A percentile compares a stretch with the other conserved stretches of the same genome.
Conservation (phyloP, 768 basidiomycete genomes). For the Auriscalpium vulgare region DNA sequence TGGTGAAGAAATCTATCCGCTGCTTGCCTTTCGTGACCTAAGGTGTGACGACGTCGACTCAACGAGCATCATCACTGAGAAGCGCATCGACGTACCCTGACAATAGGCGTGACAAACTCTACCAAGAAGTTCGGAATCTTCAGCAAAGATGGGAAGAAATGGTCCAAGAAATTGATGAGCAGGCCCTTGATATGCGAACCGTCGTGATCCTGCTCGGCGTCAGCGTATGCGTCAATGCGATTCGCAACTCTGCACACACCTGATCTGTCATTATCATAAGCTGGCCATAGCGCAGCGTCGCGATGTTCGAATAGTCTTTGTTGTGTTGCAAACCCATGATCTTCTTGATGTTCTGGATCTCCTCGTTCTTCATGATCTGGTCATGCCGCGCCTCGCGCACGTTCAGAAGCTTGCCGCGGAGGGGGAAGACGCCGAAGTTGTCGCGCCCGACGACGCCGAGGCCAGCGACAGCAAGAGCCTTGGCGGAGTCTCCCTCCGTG, state of each 20-base stretch:
- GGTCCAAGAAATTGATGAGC: slow-evolving; percentile 94
- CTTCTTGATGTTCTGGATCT: slow-evolving; percentile 95
- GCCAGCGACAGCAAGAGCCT: slow-evolving; percentile 91
- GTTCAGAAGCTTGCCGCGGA: slow-evolving; percentile 94
- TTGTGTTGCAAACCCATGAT: slow-evolving; percentile 95
- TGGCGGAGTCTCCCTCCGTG: slow-evolving; percentile 99
- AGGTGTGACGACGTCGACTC: neutral
- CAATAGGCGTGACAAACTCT: slow-evolving; percentile 98
- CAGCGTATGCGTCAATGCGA: neutral
- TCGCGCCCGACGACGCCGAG: slow-evolving; percentile 93
- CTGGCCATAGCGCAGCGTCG: slow-evolving; percentile 80
- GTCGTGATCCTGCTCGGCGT: slow-evolving; percentile 77
- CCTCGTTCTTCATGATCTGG: slow-evolving; percentile 96
- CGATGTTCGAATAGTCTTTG: slow-evolving; percentile 69
- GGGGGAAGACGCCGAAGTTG: slow-evolving; percentile 94
- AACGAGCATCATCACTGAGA: neutral
- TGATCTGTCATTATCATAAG: slow-evolving; percentile 99
- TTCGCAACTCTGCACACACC: slow-evolving; percentile 34
- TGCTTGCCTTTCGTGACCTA: slow-evolving; percentile 76
- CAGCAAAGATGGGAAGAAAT: slow-evolving; percentile 92
- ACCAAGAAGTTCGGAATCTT: slow-evolving; percentile 88
- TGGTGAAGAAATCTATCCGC: slow-evolving; percentile 86
- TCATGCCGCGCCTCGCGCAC: slow-evolving; percentile 95
- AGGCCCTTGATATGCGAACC: slow-evolving; percentile 99
- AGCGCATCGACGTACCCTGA: slow-evolving; percentile 52